Percentiles rank a stretch among this genome's conserved stretches.
phyloP scores from a whole-genome alignment of 306 rosid species.

The Cicer yamashitae region DNA sequence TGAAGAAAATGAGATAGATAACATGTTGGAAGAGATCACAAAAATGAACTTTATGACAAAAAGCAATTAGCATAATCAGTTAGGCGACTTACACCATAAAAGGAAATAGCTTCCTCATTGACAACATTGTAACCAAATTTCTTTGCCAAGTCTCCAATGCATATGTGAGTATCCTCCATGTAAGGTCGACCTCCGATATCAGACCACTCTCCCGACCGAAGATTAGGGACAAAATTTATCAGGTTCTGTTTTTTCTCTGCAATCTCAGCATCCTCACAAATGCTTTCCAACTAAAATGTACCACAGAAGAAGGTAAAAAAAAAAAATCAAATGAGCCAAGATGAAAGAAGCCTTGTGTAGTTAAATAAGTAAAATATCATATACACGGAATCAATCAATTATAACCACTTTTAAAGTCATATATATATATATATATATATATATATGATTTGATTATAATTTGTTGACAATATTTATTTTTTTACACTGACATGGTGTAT shows the following conservation, averaged over 20 bases:
- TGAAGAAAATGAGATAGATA: neutral
- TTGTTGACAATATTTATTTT: too few species aligned
- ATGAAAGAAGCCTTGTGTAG: conserved; percentile 20
- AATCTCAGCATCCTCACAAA: conserved; percentile 73
- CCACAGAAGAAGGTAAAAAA: conserved; percentile 7
- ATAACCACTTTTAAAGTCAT: too few species aligned
- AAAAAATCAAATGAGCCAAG: conserved; percentile 11
- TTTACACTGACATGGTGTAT: too few species aligned
- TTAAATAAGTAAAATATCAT: too few species aligned
- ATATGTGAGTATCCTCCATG: conserved; percentile 94
- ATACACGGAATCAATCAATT: too few species aligned
- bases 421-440: too few species aligned
- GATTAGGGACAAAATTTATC: conserved; percentile 60
- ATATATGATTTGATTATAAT: too few species aligned
- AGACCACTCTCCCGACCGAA: conserved; percentile 95
- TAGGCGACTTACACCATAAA: conserved; percentile 78
- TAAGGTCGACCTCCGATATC: conserved; percentile 74
- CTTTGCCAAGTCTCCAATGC: conserved; percentile 82
- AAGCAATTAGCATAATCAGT: conserved; percentile 7
- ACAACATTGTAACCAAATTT: conserved; percentile 56
- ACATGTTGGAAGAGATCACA: conserved; percentile 1
- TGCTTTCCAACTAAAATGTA: conserved; percentile 78
- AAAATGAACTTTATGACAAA: conserved; percentile 32
- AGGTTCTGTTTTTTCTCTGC: conserved; percentile 63
- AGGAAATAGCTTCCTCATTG: conserved; percentile 72